Evolutionary conservation across 148 eudicot species (phyloP), one percentile per base, ranked within the genome.

Genomic region (Linanthus parryae): DNA sequence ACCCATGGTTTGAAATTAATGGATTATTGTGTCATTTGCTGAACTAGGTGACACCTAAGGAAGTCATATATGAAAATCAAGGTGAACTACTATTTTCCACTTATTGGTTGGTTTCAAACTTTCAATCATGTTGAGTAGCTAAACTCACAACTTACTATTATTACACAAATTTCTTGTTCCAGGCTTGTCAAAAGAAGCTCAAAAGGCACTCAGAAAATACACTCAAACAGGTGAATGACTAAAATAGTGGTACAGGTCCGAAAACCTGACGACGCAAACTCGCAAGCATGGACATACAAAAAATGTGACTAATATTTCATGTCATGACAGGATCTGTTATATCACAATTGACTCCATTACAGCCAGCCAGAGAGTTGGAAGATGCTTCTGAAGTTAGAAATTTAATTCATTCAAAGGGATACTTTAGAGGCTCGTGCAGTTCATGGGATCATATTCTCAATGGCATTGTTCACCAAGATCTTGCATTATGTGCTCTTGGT

Each of bases 171-270:
- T 24, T 12, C 17, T 16, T 30, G 33, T 15, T 65, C 27, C 71
- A 92, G 99, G 76, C 48, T 58, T 92, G 72, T 84, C 96, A 15
- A 88, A 67, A 73, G 99, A 77, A 59, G 90, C 91, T 63, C 88
- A 75, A 63, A 88, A 77, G 68, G 94, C 90, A 23, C 75, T 92
- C 8, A 84, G 76, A 56, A 84, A 84, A 51, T 92, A 81, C 72
- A 79, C 89, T 24, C 63, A 71, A 52, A 61, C 85, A 63, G 96
- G 99, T 84, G 44, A 62, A n/a, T n/a, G n/a, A n/a, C n/a, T n/a
- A n/a, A n/a, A n/a, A n/a, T n/a, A n/a, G n/a, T n/a, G n/a, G n/a
- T n/a, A n/a, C n/a, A n/a, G n/a, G n/a, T n/a, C n/a, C n/a, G n/a
- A n/a, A n/a, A n/a, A n/a, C n/a, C n/a, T n/a, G n/a, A n/a, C n/a